These are phyloP conservation scores for Fusarium fujikuroi DNA, from an alignment of 2,329 filamentous ascomycete species.

Conservation along the genomic window DNA sequence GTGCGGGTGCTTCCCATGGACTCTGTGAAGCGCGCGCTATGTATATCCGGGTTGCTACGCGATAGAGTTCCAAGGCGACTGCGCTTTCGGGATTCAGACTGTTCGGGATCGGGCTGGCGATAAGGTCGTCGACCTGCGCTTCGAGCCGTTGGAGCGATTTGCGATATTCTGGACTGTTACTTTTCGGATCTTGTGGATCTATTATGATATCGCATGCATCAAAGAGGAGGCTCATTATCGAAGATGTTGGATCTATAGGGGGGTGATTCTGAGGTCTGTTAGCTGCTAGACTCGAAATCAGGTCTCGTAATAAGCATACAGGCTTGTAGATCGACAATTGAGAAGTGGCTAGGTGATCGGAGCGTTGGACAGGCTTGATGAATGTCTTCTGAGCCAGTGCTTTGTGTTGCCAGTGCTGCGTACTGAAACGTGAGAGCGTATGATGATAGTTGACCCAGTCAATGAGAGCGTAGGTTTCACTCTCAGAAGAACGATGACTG, in stretches of 20 bases:
- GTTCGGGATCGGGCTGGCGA: not conserved
- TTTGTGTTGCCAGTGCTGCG: constrained; percentile 28
- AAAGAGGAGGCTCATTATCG: constrained; percentile 29
- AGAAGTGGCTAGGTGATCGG: not conserved
- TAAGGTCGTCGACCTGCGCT: not conserved
- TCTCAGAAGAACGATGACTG: not conserved
- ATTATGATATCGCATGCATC: constrained; percentile 19
- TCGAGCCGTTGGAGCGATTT: constrained; percentile 19
- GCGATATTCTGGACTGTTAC: constrained; percentile 11
- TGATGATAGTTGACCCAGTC: constrained; percentile 40
- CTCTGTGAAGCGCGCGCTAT: constrained; percentile 38
- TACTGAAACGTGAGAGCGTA: constrained; percentile 32
- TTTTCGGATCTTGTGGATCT: constrained; percentile 25
- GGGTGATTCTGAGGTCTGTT: not conserved
- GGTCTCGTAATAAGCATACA: not conserved
- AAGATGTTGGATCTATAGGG: constrained; percentile 16
- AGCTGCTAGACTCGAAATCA: fast-evolving
- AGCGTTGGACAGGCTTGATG: fast-evolving
- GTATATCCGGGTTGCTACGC: constrained; percentile 31
- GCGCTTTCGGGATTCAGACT: not conserved
- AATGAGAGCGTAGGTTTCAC: constrained; percentile 11
- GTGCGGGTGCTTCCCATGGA: constrained; percentile 29
- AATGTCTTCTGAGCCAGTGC: not conserved
- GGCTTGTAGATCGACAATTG: constrained; percentile 1
- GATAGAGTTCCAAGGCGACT: constrained; percentile 16